Evolutionary conservation across 2,329 filamentous ascomycete species (phyloP), one percentile per base, ranked within the genome.

Genomic region (Monilinia laxa): DNA sequence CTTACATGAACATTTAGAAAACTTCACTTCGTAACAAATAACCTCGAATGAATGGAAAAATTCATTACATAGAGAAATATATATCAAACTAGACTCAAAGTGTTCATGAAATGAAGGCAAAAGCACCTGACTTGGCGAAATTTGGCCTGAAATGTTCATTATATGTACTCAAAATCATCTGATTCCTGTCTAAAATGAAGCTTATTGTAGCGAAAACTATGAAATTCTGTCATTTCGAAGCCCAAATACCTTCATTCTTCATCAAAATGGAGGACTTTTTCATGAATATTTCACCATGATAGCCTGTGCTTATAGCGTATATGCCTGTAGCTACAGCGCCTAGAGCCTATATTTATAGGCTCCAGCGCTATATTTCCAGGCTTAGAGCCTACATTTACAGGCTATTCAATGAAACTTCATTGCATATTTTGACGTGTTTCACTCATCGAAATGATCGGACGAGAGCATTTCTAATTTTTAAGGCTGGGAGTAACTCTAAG

Each of bases 401-500:
- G 25, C 25, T 20, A 7, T 2, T 1, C 9, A 31, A n/a, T 45
- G 23, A 45, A 2, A n/a, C 18, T 31, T 58, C 40, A 58, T 58
- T 3, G 4, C 1, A n/a, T 7, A n/a, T 58, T 47, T 47, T n/a
- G 25, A 4, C 16, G 11, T n/a, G 0, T 58, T 58, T 58, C 23
- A 58, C 31, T 31, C 1, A 31, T n/a, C 2, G 12, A 20, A 31
- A 45, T 20, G 4, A 20, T 28, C 1, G 2, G 4, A 45, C 2
- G 18, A 9, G 23, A 58, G 23, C 7, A 0, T 58, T 47, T 58
- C 2, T 0, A n/a, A 31, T 47, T 23, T 45, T 31, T 5, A 0
- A 1, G 2, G 1, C 11, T n/a, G 2, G 5, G 4, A 9, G 0
- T 23, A 4, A n/a, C 1, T n/a, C 7, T 0, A 0, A 7, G 3